Conservation (phyloP, 2,329 filamentous ascomycete genomes). For the Madurella fahalii region DNA sequence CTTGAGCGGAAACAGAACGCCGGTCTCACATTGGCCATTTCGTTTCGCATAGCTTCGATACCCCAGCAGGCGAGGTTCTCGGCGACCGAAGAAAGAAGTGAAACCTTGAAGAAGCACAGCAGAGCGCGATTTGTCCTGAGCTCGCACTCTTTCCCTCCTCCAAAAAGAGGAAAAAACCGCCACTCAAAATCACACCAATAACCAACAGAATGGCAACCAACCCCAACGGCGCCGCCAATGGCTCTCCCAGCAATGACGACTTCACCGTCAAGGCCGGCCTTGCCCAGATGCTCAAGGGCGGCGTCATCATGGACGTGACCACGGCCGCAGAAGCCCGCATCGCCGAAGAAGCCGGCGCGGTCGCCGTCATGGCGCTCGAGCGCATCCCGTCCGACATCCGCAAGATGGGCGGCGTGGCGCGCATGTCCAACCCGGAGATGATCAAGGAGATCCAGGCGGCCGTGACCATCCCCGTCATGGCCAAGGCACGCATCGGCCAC, state of each 20-base stretch:
- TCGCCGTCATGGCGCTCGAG: constrained; percentile 97
- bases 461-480: constrained; percentile 98
- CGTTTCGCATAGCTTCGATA: no score
- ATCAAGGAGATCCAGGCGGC: constrained; percentile 93
- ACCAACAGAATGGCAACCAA: constrained; percentile 9
- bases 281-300: constrained; percentile 97
- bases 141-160: no score
- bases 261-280: constrained; percentile 93
- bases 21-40: no score
- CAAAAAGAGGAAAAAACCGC: no score
- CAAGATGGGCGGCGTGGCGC: constrained; percentile 83
- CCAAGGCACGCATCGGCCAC: constrained; percentile 95
- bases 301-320: constrained; percentile 99
- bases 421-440: constrained; percentile 93
- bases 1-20: not conserved
- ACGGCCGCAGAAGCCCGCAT: constrained; percentile 92
- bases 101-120: no score
- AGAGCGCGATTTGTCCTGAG: no score
- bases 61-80: no score
- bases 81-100: no score
- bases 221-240: constrained; percentile 14
- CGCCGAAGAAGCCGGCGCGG: constrained; percentile 92
- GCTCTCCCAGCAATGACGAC: constrained; percentile 30
- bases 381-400: constrained; percentile 96
- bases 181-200: not conserved